These are phyloP conservation scores for Globisporangium alternatum DNA, from an alignment of 352 stramenopile species.

Conservation along the genomic window DNA sequence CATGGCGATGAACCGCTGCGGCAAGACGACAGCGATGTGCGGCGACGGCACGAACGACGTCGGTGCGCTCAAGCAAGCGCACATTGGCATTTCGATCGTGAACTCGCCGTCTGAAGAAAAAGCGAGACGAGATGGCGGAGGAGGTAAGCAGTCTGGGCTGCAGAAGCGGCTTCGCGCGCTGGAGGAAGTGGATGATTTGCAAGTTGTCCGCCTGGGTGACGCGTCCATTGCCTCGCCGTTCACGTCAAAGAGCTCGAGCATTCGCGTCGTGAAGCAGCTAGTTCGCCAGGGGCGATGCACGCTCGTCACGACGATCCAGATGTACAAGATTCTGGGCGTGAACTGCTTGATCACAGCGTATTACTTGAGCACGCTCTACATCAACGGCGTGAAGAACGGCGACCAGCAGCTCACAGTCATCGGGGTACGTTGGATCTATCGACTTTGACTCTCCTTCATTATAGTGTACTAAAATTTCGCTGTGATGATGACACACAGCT, in stretches of 20 bases:
- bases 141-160: conserved; percentile 1
- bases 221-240: conserved; percentile 97
- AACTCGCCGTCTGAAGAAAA: conserved; percentile 28
- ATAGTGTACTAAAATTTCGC: neutral
- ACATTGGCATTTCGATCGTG: conserved; percentile 94
- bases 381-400: conserved; percentile 94
- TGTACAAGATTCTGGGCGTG: conserved; percentile 93
- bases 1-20: conserved; percentile 84
- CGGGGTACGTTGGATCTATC: conserved; percentile 25
- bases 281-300: conserved; percentile 94
- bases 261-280: conserved; percentile 84
- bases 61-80: conserved; percentile 85
- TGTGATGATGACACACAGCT: conserved; percentile 19
- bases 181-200: conserved; percentile 29
- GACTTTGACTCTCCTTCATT: neutral
- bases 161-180: conserved; percentile 18
- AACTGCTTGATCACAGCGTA: conserved; percentile 95
- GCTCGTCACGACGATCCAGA: conserved; percentile 95
- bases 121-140: neutral
- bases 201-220: conserved; percentile 93
- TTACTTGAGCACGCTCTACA: conserved; percentile 91
- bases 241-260: conserved; percentile 88
- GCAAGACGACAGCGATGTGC: conserved; percentile 91
- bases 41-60: conserved; percentile 97
- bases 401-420: conserved; percentile 85